Conservation (phyloP, 177 flowering plant species). For the Vitis hybrid region DNA sequence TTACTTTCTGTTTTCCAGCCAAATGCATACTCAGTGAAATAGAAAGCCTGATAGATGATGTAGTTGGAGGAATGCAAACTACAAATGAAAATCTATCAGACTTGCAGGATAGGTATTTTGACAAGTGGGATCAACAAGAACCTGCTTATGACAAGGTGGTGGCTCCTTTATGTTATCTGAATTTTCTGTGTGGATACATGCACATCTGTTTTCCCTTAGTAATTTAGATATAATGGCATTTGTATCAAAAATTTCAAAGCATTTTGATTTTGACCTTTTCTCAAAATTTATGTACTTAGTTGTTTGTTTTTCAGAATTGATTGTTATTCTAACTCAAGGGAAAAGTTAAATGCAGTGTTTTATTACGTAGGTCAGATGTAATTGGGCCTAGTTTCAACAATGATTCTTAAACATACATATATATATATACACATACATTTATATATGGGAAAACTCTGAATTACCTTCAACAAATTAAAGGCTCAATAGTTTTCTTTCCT, state of each 20-base stretch:
- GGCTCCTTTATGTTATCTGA: neutral
- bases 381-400: too few relatives aligned
- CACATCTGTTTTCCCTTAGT: too few relatives aligned
- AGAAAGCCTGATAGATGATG: conserved; percentile 45
- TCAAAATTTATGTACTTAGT: neutral
- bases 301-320: too few relatives aligned
- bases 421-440: too few relatives aligned
- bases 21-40: conserved; percentile 46
- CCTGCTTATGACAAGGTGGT: conserved; percentile 25
- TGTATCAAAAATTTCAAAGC: neutral
- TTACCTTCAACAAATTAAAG: too few relatives aligned
- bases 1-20: conserved; percentile 32
- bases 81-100: conserved; percentile 15
- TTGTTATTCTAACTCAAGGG: too few relatives aligned
- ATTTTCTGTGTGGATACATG: neutral
- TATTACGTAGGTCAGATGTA: too few relatives aligned
- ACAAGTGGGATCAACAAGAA: conserved; percentile 18
- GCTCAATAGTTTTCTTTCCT: too few relatives aligned
- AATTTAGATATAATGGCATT: too few relatives aligned
- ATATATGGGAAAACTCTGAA: too few relatives aligned
- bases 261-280: neutral
- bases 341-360: too few relatives aligned
- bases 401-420: too few relatives aligned
- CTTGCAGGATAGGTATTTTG: conserved; percentile 15
- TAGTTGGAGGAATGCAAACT: conserved; percentile 23